These are phyloP conservation scores for Phaeophleospora eucalypticola DNA, from an alignment of 2,329 filamentous ascomycete genomes.

Conservation along the genomic window DNA sequence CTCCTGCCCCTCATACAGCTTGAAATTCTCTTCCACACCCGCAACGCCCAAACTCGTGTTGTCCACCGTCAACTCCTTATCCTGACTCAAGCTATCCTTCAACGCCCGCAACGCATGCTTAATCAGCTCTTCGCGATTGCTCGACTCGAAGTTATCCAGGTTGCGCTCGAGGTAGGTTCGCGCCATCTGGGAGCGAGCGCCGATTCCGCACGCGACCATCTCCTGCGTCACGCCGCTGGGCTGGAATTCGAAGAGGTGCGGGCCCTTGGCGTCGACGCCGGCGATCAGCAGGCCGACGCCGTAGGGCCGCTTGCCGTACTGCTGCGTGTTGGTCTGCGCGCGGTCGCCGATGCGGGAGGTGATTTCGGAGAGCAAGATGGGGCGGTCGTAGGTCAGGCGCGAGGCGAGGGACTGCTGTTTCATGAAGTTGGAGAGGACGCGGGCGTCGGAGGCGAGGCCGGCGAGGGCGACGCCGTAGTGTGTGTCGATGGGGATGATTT, in stretches of 20 bases:
- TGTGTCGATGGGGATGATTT: conserved; percentile 93
- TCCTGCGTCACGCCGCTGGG: conserved; percentile 93
- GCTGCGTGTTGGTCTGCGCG: conserved; percentile 95
- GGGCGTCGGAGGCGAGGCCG: conserved; percentile 93
- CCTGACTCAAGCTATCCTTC: conserved; percentile 93
- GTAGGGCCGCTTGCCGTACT: conserved; percentile 94
- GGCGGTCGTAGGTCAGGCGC: conserved; percentile 90
- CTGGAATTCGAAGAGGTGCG: conserved; percentile 98
- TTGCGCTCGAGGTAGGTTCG: conserved; percentile 94
- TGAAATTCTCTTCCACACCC: conserved; percentile 83
- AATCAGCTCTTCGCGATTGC: conserved; percentile 78
- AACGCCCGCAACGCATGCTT: conserved; percentile 84
- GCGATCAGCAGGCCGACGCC: conserved; percentile 90
- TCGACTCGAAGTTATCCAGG: conserved; percentile 74
- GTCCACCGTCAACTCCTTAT: conserved; percentile 95
- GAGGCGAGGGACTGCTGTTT: conserved; percentile 97
- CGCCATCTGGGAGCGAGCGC: conserved; percentile 94
- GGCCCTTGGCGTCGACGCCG: conserved; percentile 87
- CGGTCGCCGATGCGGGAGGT: conserved; percentile 91
- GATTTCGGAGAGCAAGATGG: conserved; percentile 84
- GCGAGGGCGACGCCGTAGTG: conserved; percentile 95
- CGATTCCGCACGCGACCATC: conserved; percentile 95
- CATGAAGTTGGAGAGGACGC: conserved; percentile 99
- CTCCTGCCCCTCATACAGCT: conserved; percentile 84
- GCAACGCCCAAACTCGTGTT: conserved; percentile 92